Conservation (phyloP, 1,284 basidiomycete species). For the Bjerkandera adusta region DNA sequence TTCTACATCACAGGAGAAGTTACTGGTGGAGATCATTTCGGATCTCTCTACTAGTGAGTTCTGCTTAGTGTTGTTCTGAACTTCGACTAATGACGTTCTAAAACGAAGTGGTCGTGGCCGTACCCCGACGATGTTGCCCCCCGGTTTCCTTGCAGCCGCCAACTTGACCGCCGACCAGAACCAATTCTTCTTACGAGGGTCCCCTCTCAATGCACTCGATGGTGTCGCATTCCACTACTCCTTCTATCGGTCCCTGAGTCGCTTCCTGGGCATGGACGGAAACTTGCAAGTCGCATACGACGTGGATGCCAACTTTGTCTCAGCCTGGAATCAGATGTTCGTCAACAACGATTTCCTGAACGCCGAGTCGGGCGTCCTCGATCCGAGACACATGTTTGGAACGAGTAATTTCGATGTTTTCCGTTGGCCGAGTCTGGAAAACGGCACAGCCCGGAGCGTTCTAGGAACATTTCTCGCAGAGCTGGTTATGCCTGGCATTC, state of each 20-base stretch:
- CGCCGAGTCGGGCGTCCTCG: conserved; percentile 58
- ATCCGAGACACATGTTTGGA: conserved; percentile 87
- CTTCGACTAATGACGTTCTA: conserved; percentile 3
- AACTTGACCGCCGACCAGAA: conserved; percentile 58
- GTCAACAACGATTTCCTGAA: conserved; percentile 86
- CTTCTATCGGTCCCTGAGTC: conserved; percentile 78
- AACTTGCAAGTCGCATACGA: conserved; percentile 88
- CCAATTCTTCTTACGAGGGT: conserved; percentile 78
- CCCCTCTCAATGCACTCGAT: conserved; percentile 65
- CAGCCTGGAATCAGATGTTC: conserved; percentile 88
- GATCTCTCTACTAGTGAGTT: conserved; percentile 77
- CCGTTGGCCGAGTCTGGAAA: conserved; percentile 85
- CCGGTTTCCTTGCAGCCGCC: conserved; percentile 64
- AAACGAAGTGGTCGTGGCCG: conserved; percentile 78
- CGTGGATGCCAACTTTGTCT: conserved; percentile 75
- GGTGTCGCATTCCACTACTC: conserved; percentile 89
- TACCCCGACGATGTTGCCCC: conserved; percentile 65
- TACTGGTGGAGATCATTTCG: conserved; percentile 91
- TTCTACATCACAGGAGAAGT: conserved; percentile 92
- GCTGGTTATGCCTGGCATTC: conserved; percentile 84
- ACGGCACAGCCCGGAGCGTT: conserved; percentile 75
- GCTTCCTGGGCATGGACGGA: conserved; percentile 92
- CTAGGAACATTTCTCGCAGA: conserved; percentile 77
- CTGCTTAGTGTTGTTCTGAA: neutral
- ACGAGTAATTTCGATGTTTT: conserved; percentile 92